Evolutionary conservation across 139 green algal genomes (phyloP).

Genomic region (Spirogloea muscicola): DNA sequence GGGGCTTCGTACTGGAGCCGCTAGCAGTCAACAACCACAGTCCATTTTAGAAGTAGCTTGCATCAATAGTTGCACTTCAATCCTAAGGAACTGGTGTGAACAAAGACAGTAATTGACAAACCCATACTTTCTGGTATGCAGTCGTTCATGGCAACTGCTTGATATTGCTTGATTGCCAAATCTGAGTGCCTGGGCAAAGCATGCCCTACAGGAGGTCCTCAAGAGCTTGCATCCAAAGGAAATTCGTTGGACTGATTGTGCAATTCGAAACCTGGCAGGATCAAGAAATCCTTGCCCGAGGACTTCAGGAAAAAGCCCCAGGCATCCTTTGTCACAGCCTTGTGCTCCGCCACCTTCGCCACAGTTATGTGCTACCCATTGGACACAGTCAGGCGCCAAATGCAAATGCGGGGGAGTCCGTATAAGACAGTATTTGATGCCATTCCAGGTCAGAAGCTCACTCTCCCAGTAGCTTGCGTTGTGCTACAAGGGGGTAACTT

Average conservation of each 20-base stretch:
- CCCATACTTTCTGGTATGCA: background rate
- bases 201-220: background rate
- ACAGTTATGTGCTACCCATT: constrained; percentile 31
- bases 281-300: constrained; percentile 11
- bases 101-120: background rate
- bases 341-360: constrained; percentile 15
- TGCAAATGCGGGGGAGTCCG: constrained; percentile 16
- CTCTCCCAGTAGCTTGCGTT: background rate
- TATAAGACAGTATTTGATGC: constrained; percentile 10
- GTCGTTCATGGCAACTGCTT: background rate
- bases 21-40: background rate
- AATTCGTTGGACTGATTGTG: background rate
- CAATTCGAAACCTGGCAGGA: background rate
- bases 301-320: constrained; percentile 10
- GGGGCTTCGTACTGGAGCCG: background rate
- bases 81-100: background rate
- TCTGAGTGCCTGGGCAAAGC: background rate
- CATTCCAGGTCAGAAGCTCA: constrained; percentile 5
- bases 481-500: background rate
- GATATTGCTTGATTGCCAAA: background rate
- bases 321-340: constrained; percentile 9
- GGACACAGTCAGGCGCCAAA: constrained; percentile 27
- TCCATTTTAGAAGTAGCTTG: no score
- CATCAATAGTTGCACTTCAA: background rate
- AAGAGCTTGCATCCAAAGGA: background rate